phyloP scores from a whole-genome alignment of 345 rosid genomes.

The Jatropha curcas region DNA sequence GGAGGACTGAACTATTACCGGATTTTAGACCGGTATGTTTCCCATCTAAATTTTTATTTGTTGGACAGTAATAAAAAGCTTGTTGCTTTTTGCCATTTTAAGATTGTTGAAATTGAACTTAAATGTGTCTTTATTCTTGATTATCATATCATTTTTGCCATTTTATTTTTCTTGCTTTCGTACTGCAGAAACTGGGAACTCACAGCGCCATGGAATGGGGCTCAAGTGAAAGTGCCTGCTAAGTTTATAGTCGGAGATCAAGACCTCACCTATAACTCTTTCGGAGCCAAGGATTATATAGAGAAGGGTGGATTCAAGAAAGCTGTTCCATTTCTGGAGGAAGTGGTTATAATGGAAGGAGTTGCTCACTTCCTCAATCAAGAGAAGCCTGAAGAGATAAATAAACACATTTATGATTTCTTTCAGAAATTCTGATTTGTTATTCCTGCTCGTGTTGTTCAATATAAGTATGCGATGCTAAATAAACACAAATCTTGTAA shows the following conservation, averaged over 20 bases:
- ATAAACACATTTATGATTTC: conserved; percentile 34
- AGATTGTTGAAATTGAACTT: too few species aligned
- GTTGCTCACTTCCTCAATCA: conserved; percentile 38
- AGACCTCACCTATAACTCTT: conserved; percentile 29
- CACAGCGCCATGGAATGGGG: conserved; percentile 27
- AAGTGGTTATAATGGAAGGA: conserved; percentile 41
- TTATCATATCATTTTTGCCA: background rate
- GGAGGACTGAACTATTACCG: conserved; percentile 35
- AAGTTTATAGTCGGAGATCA: conserved; percentile 30
- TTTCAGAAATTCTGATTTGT: conserved; percentile 24
- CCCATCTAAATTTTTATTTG: background rate
- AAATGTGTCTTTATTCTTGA: background rate
- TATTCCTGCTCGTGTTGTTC: background rate
- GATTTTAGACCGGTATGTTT: conserved; percentile 18
- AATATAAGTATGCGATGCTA: background rate
- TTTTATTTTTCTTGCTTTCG: background rate
- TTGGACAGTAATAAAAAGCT: too few species aligned
- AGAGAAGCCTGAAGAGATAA: conserved; percentile 41
- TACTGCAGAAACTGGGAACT: conserved; percentile 35
- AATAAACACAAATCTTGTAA: too few species aligned
- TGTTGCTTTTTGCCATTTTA: background rate
- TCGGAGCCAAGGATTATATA: conserved; percentile 26
- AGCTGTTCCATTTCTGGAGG: conserved; percentile 28
- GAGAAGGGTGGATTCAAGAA: conserved; percentile 33
- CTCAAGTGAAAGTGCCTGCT: conserved; percentile 18